Base-by-base conservation (phyloP, 768 basidiomycete genomes). In the Cystobasidium onofrii region DNA sequence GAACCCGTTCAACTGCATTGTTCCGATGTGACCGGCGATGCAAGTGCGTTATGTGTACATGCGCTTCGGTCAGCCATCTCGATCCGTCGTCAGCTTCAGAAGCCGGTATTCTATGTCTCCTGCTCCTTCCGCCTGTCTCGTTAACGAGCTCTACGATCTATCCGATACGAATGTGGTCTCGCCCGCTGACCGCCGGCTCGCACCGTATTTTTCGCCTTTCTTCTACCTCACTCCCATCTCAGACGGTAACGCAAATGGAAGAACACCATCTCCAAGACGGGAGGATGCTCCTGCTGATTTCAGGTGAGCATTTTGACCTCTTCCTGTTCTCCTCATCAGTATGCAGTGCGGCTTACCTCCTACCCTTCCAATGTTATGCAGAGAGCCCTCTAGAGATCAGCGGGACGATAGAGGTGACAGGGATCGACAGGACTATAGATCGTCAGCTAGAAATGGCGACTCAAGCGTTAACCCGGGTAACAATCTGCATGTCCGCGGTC, bases 401-500 rank as follows among this genome's bases (percentile, higher is more conserved):
- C 57, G 57, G 31, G 57, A 60, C 25, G 57, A 60, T 27, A 60
- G 57, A 60, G 57, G 20, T 13, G 20, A 60, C 33, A n/a, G 25
- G 29, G 39, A 52, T 25, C 46, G 39, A 43, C 46, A 65, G 13
- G 46, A 65, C 20, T 27, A 62, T n/a, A 34, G 33, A 41, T 20
- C 39, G 3, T 41, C 46, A 17, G 46, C 9, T 20, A 50, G 57
- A 62, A 34, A 29, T 17, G 57, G 46, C 17, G 74, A 43, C 17
- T 27, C 29, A 0, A 80, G 80, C 46, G 80, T 78, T 75, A 88
- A 88, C 84, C 84, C 85, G 1, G 87, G 87, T 29, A 88, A 87
- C 83, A 88, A 88, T 81, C 81, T 88, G 33, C 87, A 88, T 80
- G 85, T 88, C 75, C 86, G 86, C 54, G 84, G 86, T 33, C 81